Percentiles rank a stretch among this genome's conserved stretches.
phyloP scores from a whole-genome alignment of 23 red algal species.

The Pyropia yezoensis region DNA sequence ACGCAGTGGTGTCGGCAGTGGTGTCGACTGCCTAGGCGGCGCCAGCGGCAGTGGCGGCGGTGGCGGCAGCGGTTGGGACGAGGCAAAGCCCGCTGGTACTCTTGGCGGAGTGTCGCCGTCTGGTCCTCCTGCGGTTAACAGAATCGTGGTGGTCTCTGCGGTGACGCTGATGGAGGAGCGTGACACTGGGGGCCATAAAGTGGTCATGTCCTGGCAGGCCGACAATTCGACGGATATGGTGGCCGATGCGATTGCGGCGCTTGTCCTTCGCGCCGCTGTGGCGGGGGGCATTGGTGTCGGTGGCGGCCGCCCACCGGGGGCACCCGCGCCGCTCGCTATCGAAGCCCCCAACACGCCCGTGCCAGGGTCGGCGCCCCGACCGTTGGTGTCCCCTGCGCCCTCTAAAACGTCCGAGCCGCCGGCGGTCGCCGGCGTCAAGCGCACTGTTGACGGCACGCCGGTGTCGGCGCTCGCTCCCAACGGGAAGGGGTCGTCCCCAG shows the following conservation, averaged over 20 bases:
- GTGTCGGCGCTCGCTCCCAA: too few relatives aligned
- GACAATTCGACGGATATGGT: slow-evolving; percentile 50
- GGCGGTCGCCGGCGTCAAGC: too few relatives aligned
- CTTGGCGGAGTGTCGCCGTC: background rate
- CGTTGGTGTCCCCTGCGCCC: too few relatives aligned
- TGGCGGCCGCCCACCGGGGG: too few relatives aligned
- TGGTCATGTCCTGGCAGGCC: slow-evolving; percentile 53
- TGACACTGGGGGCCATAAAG: slow-evolving; percentile 21
- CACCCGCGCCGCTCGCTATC: too few relatives aligned
- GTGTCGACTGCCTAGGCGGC: background rate
- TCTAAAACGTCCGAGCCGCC: too few relatives aligned
- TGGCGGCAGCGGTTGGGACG: background rate
- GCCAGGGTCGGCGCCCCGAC: too few relatives aligned
- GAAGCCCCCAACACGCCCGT: too few relatives aligned
- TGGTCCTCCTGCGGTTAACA: slow-evolving; percentile 13
- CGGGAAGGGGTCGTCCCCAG: too few relatives aligned
- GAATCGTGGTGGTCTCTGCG: slow-evolving; percentile 29
- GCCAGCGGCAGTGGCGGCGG: background rate
- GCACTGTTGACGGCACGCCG: too few relatives aligned
- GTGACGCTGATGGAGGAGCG: slow-evolving; percentile 20
- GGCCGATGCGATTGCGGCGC: slow-evolving; percentile 45
- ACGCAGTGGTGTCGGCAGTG: too few relatives aligned
- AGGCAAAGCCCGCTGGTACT: background rate
- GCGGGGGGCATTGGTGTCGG: too few relatives aligned
- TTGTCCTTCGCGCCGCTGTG: slow-evolving; percentile 4